Conservation (phyloP, 1,284 basidiomycete species). For the Cutaneotrichosporon sp. region DNA sequence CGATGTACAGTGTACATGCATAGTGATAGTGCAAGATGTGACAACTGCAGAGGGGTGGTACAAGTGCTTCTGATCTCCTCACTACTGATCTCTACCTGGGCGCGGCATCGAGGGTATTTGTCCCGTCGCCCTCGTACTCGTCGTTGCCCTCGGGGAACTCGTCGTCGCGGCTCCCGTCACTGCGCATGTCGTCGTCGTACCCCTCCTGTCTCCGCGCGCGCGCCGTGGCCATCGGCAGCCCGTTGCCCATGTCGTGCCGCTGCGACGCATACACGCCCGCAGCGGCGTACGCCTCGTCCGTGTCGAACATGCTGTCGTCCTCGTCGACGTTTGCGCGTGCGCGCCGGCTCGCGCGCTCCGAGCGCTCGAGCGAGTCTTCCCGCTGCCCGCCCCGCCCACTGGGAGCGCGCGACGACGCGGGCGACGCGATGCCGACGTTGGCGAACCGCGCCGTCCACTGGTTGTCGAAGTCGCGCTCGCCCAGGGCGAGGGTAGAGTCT, state of each 20-base stretch:
- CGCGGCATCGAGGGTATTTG: conserved; percentile 8
- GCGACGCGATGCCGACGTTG: conserved; percentile 1
- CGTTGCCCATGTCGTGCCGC: conserved; percentile 29
- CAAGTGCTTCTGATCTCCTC: neutral
- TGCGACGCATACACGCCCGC: conserved; percentile 14
- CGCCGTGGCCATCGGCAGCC: conserved; percentile 25
- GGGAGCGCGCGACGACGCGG: neutral
- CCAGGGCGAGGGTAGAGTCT: conserved; percentile 34
- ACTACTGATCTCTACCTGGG: conserved; percentile 2
- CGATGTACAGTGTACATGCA: conserved; percentile 21
- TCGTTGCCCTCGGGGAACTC: conserved; percentile 41
- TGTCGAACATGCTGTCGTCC: conserved; percentile 27
- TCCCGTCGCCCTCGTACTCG: conserved; percentile 30
- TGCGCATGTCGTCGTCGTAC: conserved; percentile 29
- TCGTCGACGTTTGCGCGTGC: conserved; percentile 9
- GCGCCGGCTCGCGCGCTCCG: neutral
- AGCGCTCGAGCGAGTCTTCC: conserved; percentile 6
- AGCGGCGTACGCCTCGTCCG: conserved; percentile 22
- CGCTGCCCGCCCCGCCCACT: neutral
- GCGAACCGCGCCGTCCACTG: conserved; percentile 33
- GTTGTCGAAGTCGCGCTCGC: conserved; percentile 43
- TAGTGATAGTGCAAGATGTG: conserved; percentile 15
- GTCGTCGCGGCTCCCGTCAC: conserved; percentile 33
- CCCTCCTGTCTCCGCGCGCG: conserved; percentile 26
- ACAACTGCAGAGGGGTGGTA: neutral